Evolutionary conservation across 352 stramenopile species (phyloP), one percentile per base, ranked within the genome.

Genomic region (Aphanomyces astaci): DNA sequence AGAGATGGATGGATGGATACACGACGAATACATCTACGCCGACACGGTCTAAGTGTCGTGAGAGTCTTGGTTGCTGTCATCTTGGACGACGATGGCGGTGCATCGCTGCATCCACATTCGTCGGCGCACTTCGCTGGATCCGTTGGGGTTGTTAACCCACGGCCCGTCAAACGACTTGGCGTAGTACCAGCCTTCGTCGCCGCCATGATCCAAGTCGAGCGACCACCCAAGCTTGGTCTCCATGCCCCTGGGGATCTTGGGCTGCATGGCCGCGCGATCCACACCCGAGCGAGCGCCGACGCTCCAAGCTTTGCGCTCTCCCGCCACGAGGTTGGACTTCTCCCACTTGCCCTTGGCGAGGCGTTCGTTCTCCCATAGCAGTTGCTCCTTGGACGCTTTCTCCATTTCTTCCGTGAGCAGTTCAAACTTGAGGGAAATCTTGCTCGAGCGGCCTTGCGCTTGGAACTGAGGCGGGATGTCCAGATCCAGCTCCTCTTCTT

Each of bases 121-220:
- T 2, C 62, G 62, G 39, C 62, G 62, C 22, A 68, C 62, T 68
- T 68, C 62, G 43, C 49, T 52, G 4, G 43, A 60, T 30, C 39
- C 32, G 25, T 68, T 68, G 13, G 32, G 24, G 15, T 59, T 51
- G 45, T 68, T 68, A 45, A 68, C 39, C 62, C 62, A 68, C 24
- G 62, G 62, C 1, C 62, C 62, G 1, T 77, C 62, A 56, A 88
- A 90, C 19, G 78, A 80, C 65, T 77, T 78, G 30, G 80, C 84
- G 70, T 92, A 90, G n/a, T 76, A 73, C 84, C 84, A 92, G 13
- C 84, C 84, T 31, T 85, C 64, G 19, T 69, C 59, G 33, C 84
- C 82, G 32, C 62, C 62, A 28, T 68, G 62, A 33, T 68, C 62
- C 2, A 68, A 25, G 36, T 68, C 62, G 19, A 68, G 27, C 19